A percentile compares a stretch with the other conserved stretches of the same genome.
phyloP scores from a whole-genome alignment of 2,329 filamentous ascomycete species.

The Trichoderma koningii region DNA sequence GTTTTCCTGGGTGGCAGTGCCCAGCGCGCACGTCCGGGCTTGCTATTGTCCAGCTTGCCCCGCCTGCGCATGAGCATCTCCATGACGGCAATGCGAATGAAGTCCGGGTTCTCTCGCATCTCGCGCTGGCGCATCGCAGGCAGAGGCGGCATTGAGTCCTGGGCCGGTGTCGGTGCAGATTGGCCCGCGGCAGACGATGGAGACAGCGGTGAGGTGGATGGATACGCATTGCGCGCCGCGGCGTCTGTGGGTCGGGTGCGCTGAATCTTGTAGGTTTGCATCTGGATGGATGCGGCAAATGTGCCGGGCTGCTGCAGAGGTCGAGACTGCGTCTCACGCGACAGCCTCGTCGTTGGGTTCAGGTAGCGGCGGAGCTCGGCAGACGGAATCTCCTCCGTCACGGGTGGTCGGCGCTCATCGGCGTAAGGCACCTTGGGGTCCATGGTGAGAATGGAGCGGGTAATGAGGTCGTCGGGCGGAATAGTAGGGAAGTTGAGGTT shows the following conservation, averaged over 20 bases:
- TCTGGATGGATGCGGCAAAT: slow-evolving; percentile 69
- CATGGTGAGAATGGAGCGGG: slow-evolving; percentile 67
- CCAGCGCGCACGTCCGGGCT: slow-evolving; percentile 68
- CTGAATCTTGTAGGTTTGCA: slow-evolving; percentile 69
- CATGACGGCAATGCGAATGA: slow-evolving; percentile 70
- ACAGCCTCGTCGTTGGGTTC: slow-evolving; percentile 58
- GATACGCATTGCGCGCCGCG: slow-evolving; percentile 38
- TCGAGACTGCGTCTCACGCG: slow-evolving; percentile 38
- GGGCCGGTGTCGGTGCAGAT: slow-evolving; percentile 30
- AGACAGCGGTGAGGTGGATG: slow-evolving; percentile 38
- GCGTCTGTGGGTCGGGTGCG: slow-evolving; percentile 47
- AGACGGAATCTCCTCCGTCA: slow-evolving; percentile 64
- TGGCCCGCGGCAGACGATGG: slow-evolving; percentile 38
- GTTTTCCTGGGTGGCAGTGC: slow-evolving; percentile 66
- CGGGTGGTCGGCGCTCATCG: slow-evolving; percentile 65
- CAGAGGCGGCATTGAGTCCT: slow-evolving; percentile 31
- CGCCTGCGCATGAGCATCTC: slow-evolving; percentile 70
- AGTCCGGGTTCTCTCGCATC: slow-evolving; percentile 69
- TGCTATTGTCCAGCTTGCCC: slow-evolving; percentile 66
- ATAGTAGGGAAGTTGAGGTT: slow-evolving; percentile 64
- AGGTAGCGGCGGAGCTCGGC: slow-evolving; percentile 67
- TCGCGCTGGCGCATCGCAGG: slow-evolving; percentile 62
- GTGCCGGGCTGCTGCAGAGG: slow-evolving; percentile 39
- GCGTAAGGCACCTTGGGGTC: slow-evolving; percentile 67
- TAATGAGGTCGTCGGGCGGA: slow-evolving; percentile 67